phyloP scores from a whole-genome alignment of 495 filamentous ascomycete genomes.

The Penicillium atrosanguineum region DNA sequence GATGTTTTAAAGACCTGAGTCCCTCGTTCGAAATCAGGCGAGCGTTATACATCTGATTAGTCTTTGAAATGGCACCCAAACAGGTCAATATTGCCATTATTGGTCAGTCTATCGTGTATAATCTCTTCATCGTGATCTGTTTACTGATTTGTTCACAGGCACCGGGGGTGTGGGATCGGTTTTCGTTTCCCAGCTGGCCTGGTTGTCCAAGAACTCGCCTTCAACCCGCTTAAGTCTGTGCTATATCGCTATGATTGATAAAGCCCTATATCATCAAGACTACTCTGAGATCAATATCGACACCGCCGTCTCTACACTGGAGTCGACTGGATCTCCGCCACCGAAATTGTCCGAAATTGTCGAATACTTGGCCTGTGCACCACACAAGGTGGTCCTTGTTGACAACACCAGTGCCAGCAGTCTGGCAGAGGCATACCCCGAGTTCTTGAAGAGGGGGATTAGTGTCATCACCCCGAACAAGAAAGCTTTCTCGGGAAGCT shows the following conservation, averaged over 20 bases:
- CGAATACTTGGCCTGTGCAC: slow-evolving; percentile 64
- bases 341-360: slow-evolving; percentile 61
- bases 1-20: background rate
- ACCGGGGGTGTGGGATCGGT: slow-evolving; percentile 88
- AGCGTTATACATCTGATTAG: background rate
- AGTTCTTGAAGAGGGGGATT: slow-evolving; percentile 71
- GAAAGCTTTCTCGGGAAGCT: slow-evolving; percentile 79
- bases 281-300: slow-evolving; percentile 6
- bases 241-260: slow-evolving; percentile 5
- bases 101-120: background rate
- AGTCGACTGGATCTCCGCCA: slow-evolving; percentile 46
- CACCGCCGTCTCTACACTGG: background rate
- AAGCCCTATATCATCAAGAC: slow-evolving; percentile 4
- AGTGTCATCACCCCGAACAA: slow-evolving; percentile 96
- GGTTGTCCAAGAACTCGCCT: slow-evolving; percentile 51
- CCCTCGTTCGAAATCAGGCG: background rate
- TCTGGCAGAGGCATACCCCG: slow-evolving; percentile 73
- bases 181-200: slow-evolving; percentile 79
- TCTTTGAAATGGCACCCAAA: background rate
- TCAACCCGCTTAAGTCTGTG: slow-evolving; percentile 41
- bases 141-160: slow-evolving; percentile 47
- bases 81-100: background rate
- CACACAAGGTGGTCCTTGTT: slow-evolving; percentile 70
- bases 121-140: background rate
- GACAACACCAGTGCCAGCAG: slow-evolving; percentile 87